A percentile compares a stretch with the other conserved stretches of the same genome.
These are phyloP conservation scores for Colletotrichum endophyticum DNA, from an alignment of 2,329 filamentous ascomycete genomes.

Conservation along the genomic window DNA sequence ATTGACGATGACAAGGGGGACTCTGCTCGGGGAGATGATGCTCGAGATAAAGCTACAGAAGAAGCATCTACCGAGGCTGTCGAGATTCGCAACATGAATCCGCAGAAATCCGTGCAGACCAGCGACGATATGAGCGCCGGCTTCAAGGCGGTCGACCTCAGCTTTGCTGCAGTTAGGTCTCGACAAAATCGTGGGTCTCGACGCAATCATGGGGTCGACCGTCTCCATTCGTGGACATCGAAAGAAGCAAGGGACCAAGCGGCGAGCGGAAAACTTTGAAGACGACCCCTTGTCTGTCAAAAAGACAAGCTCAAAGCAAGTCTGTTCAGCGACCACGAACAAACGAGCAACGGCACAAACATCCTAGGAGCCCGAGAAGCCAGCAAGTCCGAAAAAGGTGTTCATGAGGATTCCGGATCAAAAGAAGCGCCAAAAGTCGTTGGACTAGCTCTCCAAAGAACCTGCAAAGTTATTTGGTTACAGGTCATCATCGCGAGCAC, in stretches of 20 bases:
- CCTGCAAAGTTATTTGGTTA: neutral
- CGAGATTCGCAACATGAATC: neutral
- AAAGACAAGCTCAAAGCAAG: neutral
- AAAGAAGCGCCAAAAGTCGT: neutral
- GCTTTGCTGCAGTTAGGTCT: fast-evolving
- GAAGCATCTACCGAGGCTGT: neutral
- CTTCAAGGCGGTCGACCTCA: fast-evolving
- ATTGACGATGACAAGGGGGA: neutral
- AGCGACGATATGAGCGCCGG: neutral
- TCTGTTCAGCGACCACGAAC: neutral
- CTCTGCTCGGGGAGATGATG: neutral
- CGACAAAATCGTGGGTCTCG: neutral
- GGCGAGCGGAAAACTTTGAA: neutral
- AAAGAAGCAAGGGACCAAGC: neutral
- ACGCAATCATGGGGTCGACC: fast-evolving
- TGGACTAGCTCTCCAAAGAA: neutral
- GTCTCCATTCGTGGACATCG: neutral
- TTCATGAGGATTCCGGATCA: neutral
- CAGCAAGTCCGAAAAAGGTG: neutral
- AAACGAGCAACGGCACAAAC: neutral
- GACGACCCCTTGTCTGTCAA: neutral
- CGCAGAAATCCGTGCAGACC: neutral
- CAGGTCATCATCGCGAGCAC: neutral
- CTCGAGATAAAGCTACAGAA: too few relatives aligned
- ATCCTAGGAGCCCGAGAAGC: neutral